Conservation (phyloP, 345 rosid genomes). For the Raphanus raphanistrum region DNA sequence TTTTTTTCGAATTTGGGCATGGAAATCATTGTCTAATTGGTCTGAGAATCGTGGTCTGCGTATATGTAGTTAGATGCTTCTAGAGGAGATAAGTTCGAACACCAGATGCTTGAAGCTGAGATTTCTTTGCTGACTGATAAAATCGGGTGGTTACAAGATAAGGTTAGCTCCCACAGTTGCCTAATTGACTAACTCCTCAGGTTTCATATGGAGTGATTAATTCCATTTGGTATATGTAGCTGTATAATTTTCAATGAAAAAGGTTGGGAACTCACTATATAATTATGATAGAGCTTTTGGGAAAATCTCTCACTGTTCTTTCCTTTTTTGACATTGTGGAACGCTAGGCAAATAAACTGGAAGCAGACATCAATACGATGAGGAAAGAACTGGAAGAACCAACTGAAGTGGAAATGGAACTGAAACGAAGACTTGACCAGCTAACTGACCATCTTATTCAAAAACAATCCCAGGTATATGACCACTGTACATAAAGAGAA, state of each 20-base stretch:
- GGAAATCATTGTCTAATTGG: conserved; percentile 12
- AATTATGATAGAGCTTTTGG: not conserved
- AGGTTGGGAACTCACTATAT: not conserved
- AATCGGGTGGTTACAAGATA: conserved; percentile 57
- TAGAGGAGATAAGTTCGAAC: conserved; percentile 66
- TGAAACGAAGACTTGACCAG: conserved; percentile 82
- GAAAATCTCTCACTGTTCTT: not conserved
- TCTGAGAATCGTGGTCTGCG: conserved; percentile 30
- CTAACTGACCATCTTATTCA: conserved; percentile 96
- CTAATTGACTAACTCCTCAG: conserved; percentile 8
- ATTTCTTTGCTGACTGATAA: conserved; percentile 65
- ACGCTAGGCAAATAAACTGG: conserved; percentile 64
- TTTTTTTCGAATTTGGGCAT: not conserved
- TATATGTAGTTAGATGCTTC: conserved; percentile 54
- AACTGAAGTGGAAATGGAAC: conserved; percentile 85
- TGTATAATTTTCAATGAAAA: not conserved
- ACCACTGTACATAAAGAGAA: not conserved
- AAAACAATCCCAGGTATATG: conserved; percentile 90
- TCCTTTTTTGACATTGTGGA: not conserved
- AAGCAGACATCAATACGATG: conserved; percentile 58
- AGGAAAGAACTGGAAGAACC: conserved; percentile 87
- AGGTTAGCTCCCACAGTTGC: conserved; percentile 53
- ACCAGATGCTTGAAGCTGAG: conserved; percentile 79
- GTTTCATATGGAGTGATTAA: conserved; percentile 4
- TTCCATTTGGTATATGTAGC: not conserved